phyloP scores from a whole-genome alignment of 2,329 filamentous ascomycete genomes.

The Biscogniauxia mediterranea region DNA sequence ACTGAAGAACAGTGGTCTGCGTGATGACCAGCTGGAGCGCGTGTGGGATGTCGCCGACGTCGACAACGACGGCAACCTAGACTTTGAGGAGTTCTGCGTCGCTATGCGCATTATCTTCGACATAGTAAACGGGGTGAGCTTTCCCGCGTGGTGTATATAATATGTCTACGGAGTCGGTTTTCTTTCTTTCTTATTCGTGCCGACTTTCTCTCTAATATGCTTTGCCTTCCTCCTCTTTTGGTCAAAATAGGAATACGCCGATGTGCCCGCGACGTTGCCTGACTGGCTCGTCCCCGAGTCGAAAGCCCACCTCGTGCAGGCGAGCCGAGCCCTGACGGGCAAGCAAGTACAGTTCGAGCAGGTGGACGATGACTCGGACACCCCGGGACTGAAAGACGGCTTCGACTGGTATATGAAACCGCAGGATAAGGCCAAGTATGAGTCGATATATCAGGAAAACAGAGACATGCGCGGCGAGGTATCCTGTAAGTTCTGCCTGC shows the following conservation, averaged over 20 bases:
- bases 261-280: conserved; percentile 81
- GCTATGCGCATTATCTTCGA: conserved; percentile 98
- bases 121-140: conserved; percentile 79
- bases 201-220: background rate
- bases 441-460: conserved; percentile 94
- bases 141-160: background rate
- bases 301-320: conserved; percentile 87
- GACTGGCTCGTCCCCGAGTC: conserved; percentile 98
- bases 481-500: conserved; percentile 55
- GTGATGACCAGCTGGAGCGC: conserved; percentile 80
- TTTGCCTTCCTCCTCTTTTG: background rate
- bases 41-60: conserved; percentile 98
- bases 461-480: conserved; percentile 83
- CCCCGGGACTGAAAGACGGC: conserved; percentile 83
- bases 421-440: conserved; percentile 86
- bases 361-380: conserved; percentile 79
- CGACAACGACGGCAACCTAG: conserved; percentile 93
- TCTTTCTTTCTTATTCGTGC: background rate
- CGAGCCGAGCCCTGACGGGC: conserved; percentile 74
- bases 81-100: conserved; percentile 99
- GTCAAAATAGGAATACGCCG: conserved; percentile 69
- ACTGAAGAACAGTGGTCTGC: conserved; percentile 61
- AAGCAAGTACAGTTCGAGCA: conserved; percentile 81
- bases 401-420: conserved; percentile 99
- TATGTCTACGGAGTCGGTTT: background rate